Base-by-base conservation (phyloP, 2,329 filamentous ascomycete genomes). In the Chaetomiaceae sp. region DNA sequence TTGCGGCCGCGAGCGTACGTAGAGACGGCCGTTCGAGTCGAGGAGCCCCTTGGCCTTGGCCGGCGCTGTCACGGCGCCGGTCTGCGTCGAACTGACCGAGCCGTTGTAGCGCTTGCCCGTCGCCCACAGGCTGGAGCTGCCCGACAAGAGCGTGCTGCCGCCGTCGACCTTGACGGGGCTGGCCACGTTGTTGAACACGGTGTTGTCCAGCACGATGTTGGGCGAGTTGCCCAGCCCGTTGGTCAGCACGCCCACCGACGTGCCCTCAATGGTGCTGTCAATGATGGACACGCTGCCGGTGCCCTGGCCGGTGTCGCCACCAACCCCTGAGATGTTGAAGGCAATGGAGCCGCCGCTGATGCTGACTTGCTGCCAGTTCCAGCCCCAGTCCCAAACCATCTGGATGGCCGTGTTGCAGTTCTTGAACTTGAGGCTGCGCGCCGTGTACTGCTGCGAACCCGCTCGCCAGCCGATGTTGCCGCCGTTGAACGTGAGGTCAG, bases 371-470 rank as follows among this genome's bases (percentile, higher is more conserved):
- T 74, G 14, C 75, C 79, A 78, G 79, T 7, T 33, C 12, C 15
- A 87, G 19, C 76, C 76, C 84, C 84, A 88, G 64, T 84, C 76
- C 83, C 84, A 87, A 50, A 82, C 76, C 65, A 84, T 76, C 59
- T 74, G 78, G 36, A 86, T 75, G 33, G 76, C 79, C 7, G 79
- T 84, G 49, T 76, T 68, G 61, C 78, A 80, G 58, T 71, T 68
- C 50, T 78, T 77, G 68, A 86, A 86, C 7, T 70, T 74, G 40
- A 86, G 35, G 9, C n/a, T n/a, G n/a, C 10, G 19, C 1, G 35
- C 42, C 6, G 42, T 45, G 29, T n/a, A 45, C 15, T 45, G 42
- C n/a, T 45, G 42, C 2, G 26, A 17, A 4, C 42, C 43, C 10
- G 6, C 43, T 2, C 30, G 56, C 38, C 78, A 78, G 53, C 81